phyloP scores from a whole-genome alignment of 805 yeast species.

The Ogataea wickerhamii region DNA sequence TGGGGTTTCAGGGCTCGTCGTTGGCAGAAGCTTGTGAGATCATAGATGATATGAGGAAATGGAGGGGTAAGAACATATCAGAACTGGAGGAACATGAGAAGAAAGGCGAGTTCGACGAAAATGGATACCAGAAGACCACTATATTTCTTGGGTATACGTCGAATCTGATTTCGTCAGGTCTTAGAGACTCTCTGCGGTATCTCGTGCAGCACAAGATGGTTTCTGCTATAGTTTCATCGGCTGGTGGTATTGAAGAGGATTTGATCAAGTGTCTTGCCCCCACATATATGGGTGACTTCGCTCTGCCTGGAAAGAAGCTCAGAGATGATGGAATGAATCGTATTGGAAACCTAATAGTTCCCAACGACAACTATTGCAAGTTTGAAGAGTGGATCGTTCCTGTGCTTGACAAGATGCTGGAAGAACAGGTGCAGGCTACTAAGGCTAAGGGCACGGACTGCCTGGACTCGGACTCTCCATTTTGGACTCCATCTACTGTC shows the following conservation, averaged over 20 bases:
- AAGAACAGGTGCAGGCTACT: conserved; percentile 78
- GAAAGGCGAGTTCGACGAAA: conserved; percentile 73
- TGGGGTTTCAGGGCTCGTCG: conserved; percentile 97
- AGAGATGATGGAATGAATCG: conserved; percentile 97
- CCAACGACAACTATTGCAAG: conserved; percentile 95
- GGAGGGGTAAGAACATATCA: conserved; percentile 82
- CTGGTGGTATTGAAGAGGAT: conserved; percentile 98
- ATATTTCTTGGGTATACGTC: conserved; percentile 96
- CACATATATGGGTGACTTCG: conserved; percentile 89
- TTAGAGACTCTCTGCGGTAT: conserved; percentile 84
- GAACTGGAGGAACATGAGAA: conserved; percentile 65
- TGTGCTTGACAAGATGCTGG: conserved; percentile 76
- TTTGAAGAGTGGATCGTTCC: conserved; percentile 99
- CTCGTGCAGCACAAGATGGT: conserved; percentile 93
- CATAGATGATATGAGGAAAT: conserved; percentile 83
- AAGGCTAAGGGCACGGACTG: conserved; percentile 48
- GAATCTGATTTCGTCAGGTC: conserved; percentile 89
- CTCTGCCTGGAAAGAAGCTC: conserved; percentile 72
- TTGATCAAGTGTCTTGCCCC: conserved; percentile 95
- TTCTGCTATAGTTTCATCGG: conserved; percentile 92
- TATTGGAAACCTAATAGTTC: conserved; percentile 94
- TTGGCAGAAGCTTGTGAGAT: conserved; percentile 88
- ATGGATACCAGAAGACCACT: conserved; percentile 80
- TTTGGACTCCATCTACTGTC: conserved; percentile 93
- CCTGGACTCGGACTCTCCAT: conserved; percentile 62